Evolutionary conservation across 441 rosid genomes (phyloP).

Genomic region (Pelargonium citronellum): DNA sequence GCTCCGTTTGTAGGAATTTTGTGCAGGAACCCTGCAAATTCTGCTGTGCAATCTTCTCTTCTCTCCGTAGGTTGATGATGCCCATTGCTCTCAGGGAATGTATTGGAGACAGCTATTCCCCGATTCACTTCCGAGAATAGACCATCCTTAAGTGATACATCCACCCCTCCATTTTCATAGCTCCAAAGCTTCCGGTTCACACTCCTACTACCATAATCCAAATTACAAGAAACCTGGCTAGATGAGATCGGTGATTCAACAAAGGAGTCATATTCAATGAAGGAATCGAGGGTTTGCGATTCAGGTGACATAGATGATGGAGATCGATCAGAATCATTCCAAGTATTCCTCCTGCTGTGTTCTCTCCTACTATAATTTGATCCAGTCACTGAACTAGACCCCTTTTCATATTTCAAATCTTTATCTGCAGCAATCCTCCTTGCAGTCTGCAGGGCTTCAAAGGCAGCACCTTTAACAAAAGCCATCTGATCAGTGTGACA

Average conservation of each 20-base stretch:
- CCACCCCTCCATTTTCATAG: slow-evolving; percentile 56
- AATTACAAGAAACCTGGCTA: slow-evolving; percentile 38
- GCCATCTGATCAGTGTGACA: slow-evolving; percentile 71
- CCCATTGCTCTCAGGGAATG: neutral
- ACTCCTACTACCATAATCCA: slow-evolving; percentile 36
- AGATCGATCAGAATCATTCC: slow-evolving; percentile 33
- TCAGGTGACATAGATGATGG: slow-evolving; percentile 60
- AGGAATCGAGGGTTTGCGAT: slow-evolving; percentile 66
- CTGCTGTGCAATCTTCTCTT: slow-evolving; percentile 27
- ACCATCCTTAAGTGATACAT: slow-evolving; percentile 77
- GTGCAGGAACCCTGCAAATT: slow-evolving; percentile 56
- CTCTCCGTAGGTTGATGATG: neutral
- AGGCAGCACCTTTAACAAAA: slow-evolving; percentile 76
- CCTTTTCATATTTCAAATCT: slow-evolving; percentile 47
- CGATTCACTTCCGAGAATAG: slow-evolving; percentile 44
- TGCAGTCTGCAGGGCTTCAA: slow-evolving; percentile 73
- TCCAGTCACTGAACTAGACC: slow-evolving; percentile 34
- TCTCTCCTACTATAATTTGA: slow-evolving; percentile 60
- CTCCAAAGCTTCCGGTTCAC: slow-evolving; percentile 70
- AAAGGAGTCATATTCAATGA: slow-evolving; percentile 55
- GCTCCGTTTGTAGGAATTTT: slow-evolving; percentile 41
- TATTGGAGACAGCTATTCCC: slow-evolving; percentile 32
- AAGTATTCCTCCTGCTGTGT: slow-evolving; percentile 28
- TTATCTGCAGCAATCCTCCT: slow-evolving; percentile 45
- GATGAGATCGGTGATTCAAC: slow-evolving; percentile 58